Evolutionary conservation across 495 filamentous ascomycete species (phyloP), one percentile per base, ranked within the genome.

Genomic region (Tuber magnatum): DNA sequence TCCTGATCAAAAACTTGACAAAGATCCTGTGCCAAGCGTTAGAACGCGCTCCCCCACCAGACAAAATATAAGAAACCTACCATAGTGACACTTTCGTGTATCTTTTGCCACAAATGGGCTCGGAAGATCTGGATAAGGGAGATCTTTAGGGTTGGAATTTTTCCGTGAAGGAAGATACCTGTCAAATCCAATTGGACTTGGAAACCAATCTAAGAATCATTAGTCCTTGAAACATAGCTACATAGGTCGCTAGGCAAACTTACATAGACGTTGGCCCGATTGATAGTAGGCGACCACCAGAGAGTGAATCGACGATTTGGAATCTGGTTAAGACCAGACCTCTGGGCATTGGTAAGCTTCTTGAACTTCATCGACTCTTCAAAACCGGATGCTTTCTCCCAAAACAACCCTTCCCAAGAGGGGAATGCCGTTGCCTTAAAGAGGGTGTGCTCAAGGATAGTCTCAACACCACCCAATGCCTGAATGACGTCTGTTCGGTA

Each of bases 1-100:
- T 99, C 94, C 81, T 98, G 95, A 80, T 99, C 96, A 81, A 99
- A 97, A n/a, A 98, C 95, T 83, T 99, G 96, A 82, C 96, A 99
- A 81, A 98, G 85, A 77, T 82, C 80, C 77, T 81, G 70, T 14
- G 69, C 71, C 28, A 69, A 24, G 6, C 61, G 71, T 81, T 75
- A 80, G 75, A 43, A 70, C 42, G 51, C 51, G 41, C 43, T 8
- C 28, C n/a, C 41, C 24, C 38, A 56, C 12, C 41, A 39, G 44
- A 46, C 2, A 20, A 22, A 24, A 14, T 20, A 28, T 28, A 61
- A 35, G 24, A 51, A 71, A 71, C 79, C 69, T 48, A 80, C 95
- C 95, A 99, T 99, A 42, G 97, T 94, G 12, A 99, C 95, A 39
- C 93, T 96, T 84, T 99, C 96, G 85, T 99, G 96, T 71, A 99